Evolutionary conservation across 73 alveolate species (phyloP).

Genomic region (Uronychia binucleata): DNA sequence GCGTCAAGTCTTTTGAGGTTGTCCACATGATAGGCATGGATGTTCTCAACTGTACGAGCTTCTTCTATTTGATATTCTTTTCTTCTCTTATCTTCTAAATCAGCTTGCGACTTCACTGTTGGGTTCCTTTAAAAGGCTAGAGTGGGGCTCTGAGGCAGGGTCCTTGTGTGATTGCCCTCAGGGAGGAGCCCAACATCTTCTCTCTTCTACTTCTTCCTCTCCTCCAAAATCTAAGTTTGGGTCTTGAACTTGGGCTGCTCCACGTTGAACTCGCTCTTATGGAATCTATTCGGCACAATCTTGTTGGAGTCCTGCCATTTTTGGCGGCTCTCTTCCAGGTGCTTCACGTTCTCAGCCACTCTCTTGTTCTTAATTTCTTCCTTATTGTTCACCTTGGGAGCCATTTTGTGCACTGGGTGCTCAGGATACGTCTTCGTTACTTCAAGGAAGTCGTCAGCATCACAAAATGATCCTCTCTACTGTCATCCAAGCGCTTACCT

Average conservation of each 20-base stretch:
- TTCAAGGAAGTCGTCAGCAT: constrained; percentile 82
- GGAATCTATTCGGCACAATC: background rate
- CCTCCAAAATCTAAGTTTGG: background rate
- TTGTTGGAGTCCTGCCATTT: background rate
- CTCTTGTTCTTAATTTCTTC: background rate
- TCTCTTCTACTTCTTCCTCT: constrained; percentile 55
- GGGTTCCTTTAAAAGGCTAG: constrained; percentile 72
- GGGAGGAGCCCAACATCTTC: constrained; percentile 64
- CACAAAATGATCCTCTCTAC: constrained; percentile 77
- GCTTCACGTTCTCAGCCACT: background rate
- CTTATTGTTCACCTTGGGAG: background rate
- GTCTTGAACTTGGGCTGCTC: background rate
- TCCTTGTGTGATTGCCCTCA: constrained; percentile 45
- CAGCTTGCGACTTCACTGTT: constrained; percentile 59
- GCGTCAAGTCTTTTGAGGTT: constrained; percentile 71
- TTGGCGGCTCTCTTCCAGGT: background rate
- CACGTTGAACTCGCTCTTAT: background rate
- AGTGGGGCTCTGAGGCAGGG: constrained; percentile 64
- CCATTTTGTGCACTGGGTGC: constrained; percentile 56
- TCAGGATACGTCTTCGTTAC: constrained; percentile 83
- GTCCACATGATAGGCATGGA: constrained; percentile 51
- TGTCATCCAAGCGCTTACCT: constrained; percentile 1
- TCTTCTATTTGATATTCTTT: constrained; percentile 61
- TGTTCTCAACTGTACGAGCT: constrained; percentile 4
- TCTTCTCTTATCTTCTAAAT: constrained; percentile 53